Evolutionary conservation across 2,329 filamentous ascomycete species (phyloP).

Genomic region (Chaetomium olivaceum): DNA sequence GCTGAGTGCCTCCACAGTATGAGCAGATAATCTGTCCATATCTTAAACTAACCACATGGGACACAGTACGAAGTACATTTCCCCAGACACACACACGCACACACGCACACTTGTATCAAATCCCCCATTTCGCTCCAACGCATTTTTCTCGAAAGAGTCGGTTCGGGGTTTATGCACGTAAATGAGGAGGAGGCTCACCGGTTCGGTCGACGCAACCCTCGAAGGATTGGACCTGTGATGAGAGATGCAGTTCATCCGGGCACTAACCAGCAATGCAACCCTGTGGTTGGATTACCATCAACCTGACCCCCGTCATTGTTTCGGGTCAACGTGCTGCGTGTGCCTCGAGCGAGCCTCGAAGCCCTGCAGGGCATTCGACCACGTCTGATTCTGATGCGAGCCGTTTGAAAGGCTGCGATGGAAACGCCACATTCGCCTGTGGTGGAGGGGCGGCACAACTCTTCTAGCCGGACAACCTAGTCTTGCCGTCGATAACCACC

Average conservation of each 20-base stretch:
- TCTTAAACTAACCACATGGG: background rate
- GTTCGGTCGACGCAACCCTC: slow-evolving; percentile 17
- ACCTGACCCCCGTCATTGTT: background rate
- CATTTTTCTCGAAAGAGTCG: background rate
- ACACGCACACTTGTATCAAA: background rate
- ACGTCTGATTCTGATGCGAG: background rate
- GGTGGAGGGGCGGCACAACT: slow-evolving; percentile 7
- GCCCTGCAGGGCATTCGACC: slow-evolving; percentile 4
- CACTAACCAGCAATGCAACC: slow-evolving; percentile 20
- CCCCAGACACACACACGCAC: background rate
- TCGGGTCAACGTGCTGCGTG: background rate
- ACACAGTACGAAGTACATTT: background rate
- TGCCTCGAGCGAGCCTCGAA: background rate
- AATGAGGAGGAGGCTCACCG: slow-evolving; percentile 17
- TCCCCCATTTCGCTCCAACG: background rate
- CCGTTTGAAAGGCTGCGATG: background rate
- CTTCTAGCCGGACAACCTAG: slow-evolving; percentile 5
- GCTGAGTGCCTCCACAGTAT: background rate
- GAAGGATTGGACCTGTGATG: slow-evolving; percentile 13
- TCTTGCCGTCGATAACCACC: slow-evolving; percentile 9
- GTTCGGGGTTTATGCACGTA: slow-evolving; percentile 13
- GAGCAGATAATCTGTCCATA: background rate
- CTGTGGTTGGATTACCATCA: slow-evolving; percentile 16
- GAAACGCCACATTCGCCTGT: background rate
- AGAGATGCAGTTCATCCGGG: slow-evolving; percentile 18